Conservation (phyloP, 202 grass and related monocot genomes). For the Zoysia matrella region DNA sequence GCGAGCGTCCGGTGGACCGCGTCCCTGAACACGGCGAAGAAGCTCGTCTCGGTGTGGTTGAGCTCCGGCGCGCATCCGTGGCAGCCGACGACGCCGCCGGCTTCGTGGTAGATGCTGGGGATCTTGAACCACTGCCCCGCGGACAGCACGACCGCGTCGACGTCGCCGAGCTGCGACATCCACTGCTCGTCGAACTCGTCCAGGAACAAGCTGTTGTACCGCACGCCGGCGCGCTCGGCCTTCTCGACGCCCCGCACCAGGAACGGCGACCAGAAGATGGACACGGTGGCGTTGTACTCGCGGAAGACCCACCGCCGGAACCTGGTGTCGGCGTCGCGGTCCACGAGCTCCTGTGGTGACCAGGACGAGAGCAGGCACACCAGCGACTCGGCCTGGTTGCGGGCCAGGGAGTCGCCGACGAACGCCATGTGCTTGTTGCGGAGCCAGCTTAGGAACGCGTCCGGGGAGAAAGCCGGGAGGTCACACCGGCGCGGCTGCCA, state of each 20-base stretch:
- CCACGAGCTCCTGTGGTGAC: slow-evolving; percentile 45
- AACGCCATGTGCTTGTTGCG: slow-evolving; percentile 71
- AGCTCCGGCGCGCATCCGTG: slow-evolving; percentile 49
- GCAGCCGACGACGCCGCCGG: slow-evolving; percentile 64
- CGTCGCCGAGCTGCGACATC: slow-evolving; percentile 52
- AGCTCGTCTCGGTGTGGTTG: slow-evolving; percentile 62
- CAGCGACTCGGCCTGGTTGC: slow-evolving; percentile 91
- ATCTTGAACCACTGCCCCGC: slow-evolving; percentile 78
- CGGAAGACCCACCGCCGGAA: slow-evolving; percentile 77
- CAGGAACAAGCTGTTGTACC: slow-evolving; percentile 71
- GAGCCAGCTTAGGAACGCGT: slow-evolving; percentile 58
- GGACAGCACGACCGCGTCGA: slow-evolving; percentile 59
- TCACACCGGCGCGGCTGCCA: slow-evolving; percentile 71
- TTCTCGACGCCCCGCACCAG: slow-evolving; percentile 70
- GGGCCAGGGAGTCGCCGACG: slow-evolving; percentile 82
- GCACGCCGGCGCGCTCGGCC: slow-evolving; percentile 52
- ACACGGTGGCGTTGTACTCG: slow-evolving; percentile 67
- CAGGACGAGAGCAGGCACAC: slow-evolving; percentile 73
- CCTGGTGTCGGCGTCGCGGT: slow-evolving; percentile 49
- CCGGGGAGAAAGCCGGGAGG: slow-evolving; percentile 71
- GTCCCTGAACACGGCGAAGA: slow-evolving; percentile 65
- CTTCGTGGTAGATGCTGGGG: slow-evolving; percentile 68
- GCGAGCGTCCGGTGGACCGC: slow-evolving; percentile 48
- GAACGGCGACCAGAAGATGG: slow-evolving; percentile 93
- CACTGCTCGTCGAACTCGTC: slow-evolving; percentile 79